Base-by-base conservation (phyloP, 2,329 filamentous ascomycete species). In the Trichophyton simii region DNA sequence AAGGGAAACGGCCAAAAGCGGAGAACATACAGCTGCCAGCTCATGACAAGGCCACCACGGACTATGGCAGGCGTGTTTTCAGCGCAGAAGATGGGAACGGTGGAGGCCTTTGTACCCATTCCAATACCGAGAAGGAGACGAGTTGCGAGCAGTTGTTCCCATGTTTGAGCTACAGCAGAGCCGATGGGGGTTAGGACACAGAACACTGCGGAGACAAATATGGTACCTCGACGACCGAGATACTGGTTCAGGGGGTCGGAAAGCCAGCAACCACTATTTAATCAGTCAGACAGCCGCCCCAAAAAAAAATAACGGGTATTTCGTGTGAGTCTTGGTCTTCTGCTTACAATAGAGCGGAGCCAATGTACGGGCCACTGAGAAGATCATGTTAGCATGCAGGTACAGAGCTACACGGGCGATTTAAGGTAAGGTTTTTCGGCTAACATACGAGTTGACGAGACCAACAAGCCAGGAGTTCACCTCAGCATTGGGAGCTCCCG, bases 111-210 rank as follows among this genome's bases (percentile, higher is more conserved):
- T n/a, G 82, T 66, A 3, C 83, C 83, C 80, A 86, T 86, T 4
- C 83, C 83, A 31, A 85, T 72, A 7, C 83, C 83, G 3, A 86
- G 76, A 0, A 86, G 76, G 15, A 82, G 73, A 73, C 82, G 80
- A 60, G 75, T 79, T n/a, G 78, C 73, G 46, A 83, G 77, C 2
- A 86, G 74, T 66, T 86, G 77, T 7, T 71, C 72, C 83, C 84
- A 88, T 41, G 72, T 82, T 65, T 85, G 82, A 7, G 79, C 78
- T 15, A 83, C 67, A 0, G 79, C 87, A 60, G 82, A 84, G n/a
- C 85, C 87, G 64, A 91, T 83, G 1, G 87, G 83, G 1, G 87
- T 79, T 69, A 87, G 79, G 34, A 89, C 75, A 68, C 82, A 86
- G 69, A 87, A 85, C 66, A 85, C 73, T 11, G 81, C 83, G 5